Percentiles rank a stretch among this genome's conserved stretches.
Evolutionary conservation across 768 basidiomycete genomes (phyloP).

Genomic region (Lactarius hengduanensis): DNA sequence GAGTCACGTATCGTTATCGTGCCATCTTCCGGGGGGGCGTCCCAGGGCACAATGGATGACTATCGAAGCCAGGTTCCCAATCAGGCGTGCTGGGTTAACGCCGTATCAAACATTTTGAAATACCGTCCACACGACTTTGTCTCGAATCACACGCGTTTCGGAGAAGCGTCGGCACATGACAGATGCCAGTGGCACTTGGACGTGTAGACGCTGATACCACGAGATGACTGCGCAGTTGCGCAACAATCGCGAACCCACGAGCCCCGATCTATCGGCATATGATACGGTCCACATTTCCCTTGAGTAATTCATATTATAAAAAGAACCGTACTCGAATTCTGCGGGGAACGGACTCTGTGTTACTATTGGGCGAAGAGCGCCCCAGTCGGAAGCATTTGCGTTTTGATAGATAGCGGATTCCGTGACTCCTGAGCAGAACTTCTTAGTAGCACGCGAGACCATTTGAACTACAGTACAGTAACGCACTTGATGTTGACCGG

Average conservation of each 20-base stretch:
- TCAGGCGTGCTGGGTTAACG: constrained; percentile 1
- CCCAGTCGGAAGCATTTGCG: neutral
- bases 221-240: neutral
- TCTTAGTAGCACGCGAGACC: neutral
- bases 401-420: neutral
- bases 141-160: neutral
- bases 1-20: neutral
- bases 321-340: neutral
- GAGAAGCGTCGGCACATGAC: constrained; percentile 1
- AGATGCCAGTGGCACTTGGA: neutral
- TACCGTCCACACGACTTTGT: neutral
- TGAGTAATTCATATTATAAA: neutral
- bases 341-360: neutral
- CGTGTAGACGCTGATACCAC: neutral
- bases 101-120: neutral
- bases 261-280: neutral
- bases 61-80: constrained; percentile 1
- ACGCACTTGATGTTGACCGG: neutral
- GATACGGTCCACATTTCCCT: neutral
- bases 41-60: constrained; percentile 12
- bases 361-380: neutral
- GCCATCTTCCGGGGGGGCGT: neutral
- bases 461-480: neutral
- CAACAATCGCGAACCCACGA: neutral
- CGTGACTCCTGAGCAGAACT: neutral